Conservation (phyloP, 2,329 filamentous ascomycete species). For the Epichloe hybrida region DNA sequence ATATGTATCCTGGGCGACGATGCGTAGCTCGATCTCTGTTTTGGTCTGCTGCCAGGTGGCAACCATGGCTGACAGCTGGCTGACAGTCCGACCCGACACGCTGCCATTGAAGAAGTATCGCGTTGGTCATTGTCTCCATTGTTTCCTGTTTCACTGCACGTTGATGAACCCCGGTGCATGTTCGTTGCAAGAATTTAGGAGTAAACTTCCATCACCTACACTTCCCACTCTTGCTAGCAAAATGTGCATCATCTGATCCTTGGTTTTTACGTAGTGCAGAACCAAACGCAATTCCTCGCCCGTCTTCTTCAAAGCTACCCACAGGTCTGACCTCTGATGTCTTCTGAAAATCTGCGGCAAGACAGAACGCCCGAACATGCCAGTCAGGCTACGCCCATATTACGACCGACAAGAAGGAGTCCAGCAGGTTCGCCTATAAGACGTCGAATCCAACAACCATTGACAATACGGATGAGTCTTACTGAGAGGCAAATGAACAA, state of each 20-base stretch:
- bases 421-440: conserved; percentile 20
- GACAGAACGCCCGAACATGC: neutral
- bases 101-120: no score
- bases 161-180: no score
- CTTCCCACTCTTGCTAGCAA: neutral
- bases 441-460: conserved; percentile 21
- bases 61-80: neutral
- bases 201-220: neutral
- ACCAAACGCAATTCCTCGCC: neutral
- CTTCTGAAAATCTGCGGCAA: neutral
- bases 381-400: neutral
- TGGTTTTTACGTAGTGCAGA: neutral
- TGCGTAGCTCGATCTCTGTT: no score
- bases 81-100: neutral
- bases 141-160: no score
- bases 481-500: conserved; percentile 36
- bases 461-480: conserved; percentile 34
- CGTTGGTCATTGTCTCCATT: no score
- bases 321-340: neutral
- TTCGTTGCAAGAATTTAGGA: no score
- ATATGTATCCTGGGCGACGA: no score
- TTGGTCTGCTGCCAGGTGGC: neutral
- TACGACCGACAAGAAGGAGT: conserved; percentile 14
- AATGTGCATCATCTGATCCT: no score
- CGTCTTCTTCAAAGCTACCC: neutral